Evolutionary conservation across 2,329 filamentous ascomycete genomes (phyloP).

Genomic region (Cercospora sp.): DNA sequence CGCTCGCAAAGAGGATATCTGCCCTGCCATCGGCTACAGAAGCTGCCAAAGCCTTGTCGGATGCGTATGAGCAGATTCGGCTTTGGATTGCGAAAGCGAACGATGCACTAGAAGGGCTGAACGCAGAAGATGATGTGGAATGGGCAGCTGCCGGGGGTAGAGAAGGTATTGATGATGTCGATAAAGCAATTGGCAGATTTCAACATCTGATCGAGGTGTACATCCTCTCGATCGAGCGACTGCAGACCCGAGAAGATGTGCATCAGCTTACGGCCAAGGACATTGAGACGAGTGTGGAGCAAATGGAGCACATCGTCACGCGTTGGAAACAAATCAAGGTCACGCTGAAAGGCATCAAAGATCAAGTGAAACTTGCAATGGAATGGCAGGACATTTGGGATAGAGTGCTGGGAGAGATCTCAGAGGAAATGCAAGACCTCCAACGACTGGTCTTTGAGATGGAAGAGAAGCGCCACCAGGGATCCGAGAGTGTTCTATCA

Average conservation of each 20-base stretch:
- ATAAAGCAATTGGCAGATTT: conserved; percentile 75
- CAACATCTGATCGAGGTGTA: conserved; percentile 90
- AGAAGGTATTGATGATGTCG: conserved; percentile 71
- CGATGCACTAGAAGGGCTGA: conserved; percentile 82
- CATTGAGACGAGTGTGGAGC: conserved; percentile 71
- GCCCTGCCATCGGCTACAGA: conserved; percentile 81
- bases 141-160: conserved; percentile 89
- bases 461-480: conserved; percentile 90
- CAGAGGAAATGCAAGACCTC: conserved; percentile 79
- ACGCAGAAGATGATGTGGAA: conserved; percentile 95
- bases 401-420: conserved; percentile 87
- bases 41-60: conserved; percentile 80
- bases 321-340: conserved; percentile 83
- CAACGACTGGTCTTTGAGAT: conserved; percentile 89
- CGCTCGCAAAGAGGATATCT: conserved; percentile 78
- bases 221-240: conserved; percentile 86
- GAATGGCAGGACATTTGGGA: conserved; percentile 99
- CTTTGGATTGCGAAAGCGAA: conserved; percentile 92
- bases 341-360: conserved; percentile 76
- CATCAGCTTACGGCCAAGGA: conserved; percentile 68
- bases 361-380: conserved; percentile 94
- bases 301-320: conserved; percentile 84
- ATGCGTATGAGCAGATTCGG: conserved; percentile 87
- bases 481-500: conserved; percentile 64
- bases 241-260: conserved; percentile 80